These are phyloP conservation scores for Anethum foeniculum DNA, from an alignment of 140 eudicot species.

Conservation along the genomic window DNA sequence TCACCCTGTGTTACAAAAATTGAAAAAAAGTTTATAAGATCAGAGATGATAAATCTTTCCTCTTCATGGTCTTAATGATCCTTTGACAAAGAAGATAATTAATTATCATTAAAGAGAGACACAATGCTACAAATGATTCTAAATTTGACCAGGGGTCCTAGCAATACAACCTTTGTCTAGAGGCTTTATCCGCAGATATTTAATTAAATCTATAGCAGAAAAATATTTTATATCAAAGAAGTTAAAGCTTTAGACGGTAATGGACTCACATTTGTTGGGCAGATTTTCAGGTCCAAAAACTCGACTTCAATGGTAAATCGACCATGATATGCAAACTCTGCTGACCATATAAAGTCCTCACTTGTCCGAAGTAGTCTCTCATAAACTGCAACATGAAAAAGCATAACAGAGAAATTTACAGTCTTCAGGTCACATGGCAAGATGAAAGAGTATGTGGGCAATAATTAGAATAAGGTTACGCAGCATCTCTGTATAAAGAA, in stretches of 20 bases:
- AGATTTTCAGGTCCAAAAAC: conserved; percentile 80
- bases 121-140: not conserved
- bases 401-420: not conserved
- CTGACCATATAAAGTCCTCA: conserved; percentile 89
- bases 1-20: conserved; percentile 45
- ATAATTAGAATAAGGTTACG: not conserved
- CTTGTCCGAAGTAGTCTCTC: conserved; percentile 81
- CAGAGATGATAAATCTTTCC: not conserved
- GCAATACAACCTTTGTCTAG: not conserved
- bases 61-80: not conserved
- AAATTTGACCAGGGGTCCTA: too few relatives aligned
- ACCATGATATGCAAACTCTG: conserved; percentile 68
- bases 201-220: not conserved
- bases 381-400: conserved; percentile 52
- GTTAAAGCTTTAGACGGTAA: not conserved
- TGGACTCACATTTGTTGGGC: conserved; percentile 60
- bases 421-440: not conserved
- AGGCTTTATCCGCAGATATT: not conserved
- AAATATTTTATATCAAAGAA: not conserved
- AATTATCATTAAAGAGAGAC: not conserved
- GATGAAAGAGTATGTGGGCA: not conserved
- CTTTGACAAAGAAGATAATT: not conserved
- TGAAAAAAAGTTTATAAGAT: not conserved
- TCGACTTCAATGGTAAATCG: conserved; percentile 86
- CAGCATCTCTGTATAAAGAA: not conserved